Conservation (phyloP, 139 green algal species). For the Chlorella vulgaris region DNA sequence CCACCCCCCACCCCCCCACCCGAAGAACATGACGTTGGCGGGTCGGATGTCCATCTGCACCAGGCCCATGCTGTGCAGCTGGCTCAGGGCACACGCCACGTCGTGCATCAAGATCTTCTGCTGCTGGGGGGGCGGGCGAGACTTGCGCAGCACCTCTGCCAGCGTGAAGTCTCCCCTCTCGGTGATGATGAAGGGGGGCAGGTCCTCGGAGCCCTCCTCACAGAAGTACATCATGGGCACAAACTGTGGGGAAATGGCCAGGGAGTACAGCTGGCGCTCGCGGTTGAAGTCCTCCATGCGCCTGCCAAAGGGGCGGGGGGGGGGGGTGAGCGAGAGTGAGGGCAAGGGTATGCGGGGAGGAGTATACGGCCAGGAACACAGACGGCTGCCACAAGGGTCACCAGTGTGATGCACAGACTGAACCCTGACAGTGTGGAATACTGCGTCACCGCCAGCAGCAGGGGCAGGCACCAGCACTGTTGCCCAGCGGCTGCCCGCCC, state of each 20-base stretch:
- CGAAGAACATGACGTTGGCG: slow-evolving; percentile 37
- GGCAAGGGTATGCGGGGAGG: background rate
- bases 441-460: no score
- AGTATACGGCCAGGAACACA: background rate
- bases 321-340: background rate
- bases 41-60: slow-evolving; percentile 38
- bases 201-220: slow-evolving; percentile 37
- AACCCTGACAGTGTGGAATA: no score
- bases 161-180: slow-evolving; percentile 37
- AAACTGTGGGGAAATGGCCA: slow-evolving; percentile 28
- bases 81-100: slow-evolving; percentile 23
- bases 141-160: slow-evolving; percentile 27
- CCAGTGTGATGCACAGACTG: background rate
- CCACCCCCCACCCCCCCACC: background rate
- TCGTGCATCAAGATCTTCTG: slow-evolving; percentile 38
- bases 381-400: background rate
- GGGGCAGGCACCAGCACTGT: no score
- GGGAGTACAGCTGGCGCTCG: slow-evolving; percentile 26
- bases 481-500: no score
- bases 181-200: slow-evolving; percentile 33
- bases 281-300: slow-evolving; percentile 40
- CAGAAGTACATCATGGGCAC: slow-evolving; percentile 35
- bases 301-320: background rate
- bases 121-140: slow-evolving; percentile 28
- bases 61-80: slow-evolving; percentile 33